Conservation (phyloP, 306 rosid genomes). For the Castanea sativa region DNA sequence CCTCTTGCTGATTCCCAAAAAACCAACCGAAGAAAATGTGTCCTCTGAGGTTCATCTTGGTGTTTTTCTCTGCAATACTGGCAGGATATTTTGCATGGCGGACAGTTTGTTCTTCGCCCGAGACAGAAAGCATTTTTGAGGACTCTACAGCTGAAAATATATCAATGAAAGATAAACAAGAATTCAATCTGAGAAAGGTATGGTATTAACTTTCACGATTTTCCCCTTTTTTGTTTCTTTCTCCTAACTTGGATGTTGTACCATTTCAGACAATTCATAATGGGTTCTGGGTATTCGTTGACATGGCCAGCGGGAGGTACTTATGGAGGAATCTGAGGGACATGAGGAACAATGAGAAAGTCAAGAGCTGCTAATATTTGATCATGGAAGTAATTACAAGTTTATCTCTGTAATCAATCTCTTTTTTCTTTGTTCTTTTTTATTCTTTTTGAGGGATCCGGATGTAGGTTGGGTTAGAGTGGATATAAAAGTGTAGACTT, state of each 20-base stretch:
- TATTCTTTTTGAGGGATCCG: not conserved
- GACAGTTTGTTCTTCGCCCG: conserved; percentile 41
- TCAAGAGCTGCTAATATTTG: conserved; percentile 23
- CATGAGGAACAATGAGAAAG: conserved; percentile 18
- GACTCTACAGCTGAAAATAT: conserved; percentile 9
- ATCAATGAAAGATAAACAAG: conserved; percentile 17
- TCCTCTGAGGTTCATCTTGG: conserved; percentile 69
- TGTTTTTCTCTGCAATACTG: conserved; percentile 63
- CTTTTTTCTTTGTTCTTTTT: not conserved
- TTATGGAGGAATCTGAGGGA: conserved; percentile 64
- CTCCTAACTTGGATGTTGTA: conserved; percentile 14
- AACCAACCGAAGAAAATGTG: conserved; percentile 41
- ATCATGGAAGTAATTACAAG: not conserved
- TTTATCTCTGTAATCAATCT: not conserved
- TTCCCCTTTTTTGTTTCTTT: not conserved
- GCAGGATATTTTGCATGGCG: conserved; percentile 72
- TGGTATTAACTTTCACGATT: not conserved
- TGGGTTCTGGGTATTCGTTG: conserved; percentile 61
- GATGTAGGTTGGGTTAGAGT: not conserved
- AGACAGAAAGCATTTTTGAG: conserved; percentile 8
- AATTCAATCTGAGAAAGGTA: conserved; percentile 35
- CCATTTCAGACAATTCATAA: conserved; percentile 43
- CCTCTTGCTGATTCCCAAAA: not conserved
- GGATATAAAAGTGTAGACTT: not conserved
- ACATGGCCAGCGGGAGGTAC: conserved; percentile 82